Conservation (phyloP, 73 alveolate genomes). For the Paramecium primaurelia region DNA sequence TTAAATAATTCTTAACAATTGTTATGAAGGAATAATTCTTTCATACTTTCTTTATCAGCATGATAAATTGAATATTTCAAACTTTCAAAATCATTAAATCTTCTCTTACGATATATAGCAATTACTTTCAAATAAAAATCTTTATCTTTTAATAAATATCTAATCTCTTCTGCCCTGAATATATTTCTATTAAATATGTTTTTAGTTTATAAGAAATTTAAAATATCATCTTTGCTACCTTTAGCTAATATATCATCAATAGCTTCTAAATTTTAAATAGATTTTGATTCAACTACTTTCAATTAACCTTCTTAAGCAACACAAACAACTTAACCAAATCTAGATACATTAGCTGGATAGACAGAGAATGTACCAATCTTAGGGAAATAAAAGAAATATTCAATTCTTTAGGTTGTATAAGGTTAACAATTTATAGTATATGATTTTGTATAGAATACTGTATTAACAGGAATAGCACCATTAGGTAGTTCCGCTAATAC, state of each 20-base stretch:
- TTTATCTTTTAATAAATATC: constrained; percentile 73
- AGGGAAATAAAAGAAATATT: constrained; percentile 92
- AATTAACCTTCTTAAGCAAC: constrained; percentile 65
- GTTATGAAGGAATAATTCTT: constrained; percentile 65
- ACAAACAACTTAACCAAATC: constrained; percentile 79
- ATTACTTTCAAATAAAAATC: constrained; percentile 75
- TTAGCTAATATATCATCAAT: constrained; percentile 71
- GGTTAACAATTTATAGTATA: constrained; percentile 65
- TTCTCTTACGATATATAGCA: constrained; percentile 71
- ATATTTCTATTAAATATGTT: constrained; percentile 63
- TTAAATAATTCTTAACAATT: background rate
- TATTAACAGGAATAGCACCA: constrained; percentile 83
- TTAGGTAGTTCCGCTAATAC: constrained; percentile 90
- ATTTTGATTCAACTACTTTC: constrained; percentile 60
- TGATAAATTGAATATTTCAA: constrained; percentile 89
- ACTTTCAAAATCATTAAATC: constrained; percentile 59
- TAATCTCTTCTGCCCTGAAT: constrained; percentile 63
- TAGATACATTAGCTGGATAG: constrained; percentile 83
- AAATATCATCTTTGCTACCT: constrained; percentile 70
- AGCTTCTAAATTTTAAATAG: constrained; percentile 62
- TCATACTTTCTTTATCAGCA: constrained; percentile 72
- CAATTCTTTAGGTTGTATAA: constrained; percentile 75
- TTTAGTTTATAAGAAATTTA: constrained; percentile 67
- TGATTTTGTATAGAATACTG: constrained; percentile 72
- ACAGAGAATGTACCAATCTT: constrained; percentile 72